A percentile compares a stretch with the other conserved stretches of the same genome.
Conservation (phyloP, 1,139 yeast genomes). For the Yamadazyma songkhlaensis region DNA sequence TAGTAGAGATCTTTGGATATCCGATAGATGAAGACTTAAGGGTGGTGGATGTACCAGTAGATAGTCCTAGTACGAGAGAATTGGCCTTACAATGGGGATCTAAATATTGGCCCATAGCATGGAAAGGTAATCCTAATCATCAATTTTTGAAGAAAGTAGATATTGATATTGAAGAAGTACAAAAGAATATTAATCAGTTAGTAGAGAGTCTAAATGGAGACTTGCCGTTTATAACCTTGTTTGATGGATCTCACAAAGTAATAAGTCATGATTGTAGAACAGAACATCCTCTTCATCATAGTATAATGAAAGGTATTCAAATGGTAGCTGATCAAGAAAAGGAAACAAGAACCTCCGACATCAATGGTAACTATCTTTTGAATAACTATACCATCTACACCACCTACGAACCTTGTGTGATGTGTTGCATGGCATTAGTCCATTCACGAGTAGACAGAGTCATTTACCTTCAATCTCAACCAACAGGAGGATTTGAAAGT, state of each 20-base stretch:
- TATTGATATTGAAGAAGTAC: slow-evolving; percentile 46
- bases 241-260: slow-evolving; percentile 14
- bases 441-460: slow-evolving; percentile 81
- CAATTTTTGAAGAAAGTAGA: slow-evolving; percentile 58
- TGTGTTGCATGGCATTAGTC: slow-evolving; percentile 95
- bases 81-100: slow-evolving; percentile 61
- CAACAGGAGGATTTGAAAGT: slow-evolving; percentile 53
- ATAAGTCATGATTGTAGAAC: slow-evolving; percentile 21
- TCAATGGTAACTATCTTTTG: slow-evolving; percentile 58
- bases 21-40: slow-evolving; percentile 9
- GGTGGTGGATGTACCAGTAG: slow-evolving; percentile 29
- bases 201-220: slow-evolving; percentile 1
- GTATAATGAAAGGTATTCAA: slow-evolving; percentile 70
- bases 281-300: slow-evolving; percentile 59
- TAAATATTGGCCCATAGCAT: slow-evolving; percentile 79
- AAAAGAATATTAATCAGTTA: slow-evolving; percentile 28
- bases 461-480: slow-evolving; percentile 51
- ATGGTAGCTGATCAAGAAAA: slow-evolving; percentile 53
- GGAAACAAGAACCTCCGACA: slow-evolving; percentile 22
- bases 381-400: slow-evolving; percentile 75
- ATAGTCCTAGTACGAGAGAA: slow-evolving; percentile 55
- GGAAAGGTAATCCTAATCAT: slow-evolving; percentile 91
- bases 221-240: too few species aligned
- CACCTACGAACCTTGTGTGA: slow-evolving; percentile 93
- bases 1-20: too few species aligned